Conservation (phyloP, 2,329 filamentous ascomycete species). For the Colletotrichum eremochloae region DNA sequence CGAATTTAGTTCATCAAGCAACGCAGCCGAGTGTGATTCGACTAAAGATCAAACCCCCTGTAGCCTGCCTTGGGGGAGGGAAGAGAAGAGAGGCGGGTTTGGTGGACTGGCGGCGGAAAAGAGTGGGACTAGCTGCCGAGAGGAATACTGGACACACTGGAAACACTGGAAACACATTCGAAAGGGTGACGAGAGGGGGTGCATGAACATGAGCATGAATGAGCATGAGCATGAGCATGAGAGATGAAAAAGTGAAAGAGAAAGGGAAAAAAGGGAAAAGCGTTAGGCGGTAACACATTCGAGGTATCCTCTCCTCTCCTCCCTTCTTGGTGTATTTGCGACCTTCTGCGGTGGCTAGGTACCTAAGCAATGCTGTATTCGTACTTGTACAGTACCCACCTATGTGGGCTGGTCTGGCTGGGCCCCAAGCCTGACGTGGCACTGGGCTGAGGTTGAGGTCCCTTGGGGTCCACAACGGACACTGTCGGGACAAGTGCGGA, state of each 20-base stretch:
- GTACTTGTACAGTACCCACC: not conserved
- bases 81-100: conserved; percentile 13
- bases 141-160: conserved; percentile 1
- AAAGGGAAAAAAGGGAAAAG: too few relatives aligned
- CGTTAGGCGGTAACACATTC: conserved; percentile 15
- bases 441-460: conserved; percentile 42
- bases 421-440: conserved; percentile 41
- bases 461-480: conserved; percentile 34
- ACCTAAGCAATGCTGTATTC: not conserved
- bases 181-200: not conserved
- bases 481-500: conserved; percentile 18
- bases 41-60: conserved; percentile 25
- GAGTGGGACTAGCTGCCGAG: conserved; percentile 15
- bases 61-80: not conserved
- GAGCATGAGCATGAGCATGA: too few relatives aligned
- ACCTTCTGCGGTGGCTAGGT: not conserved
- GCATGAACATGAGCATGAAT: not conserved
- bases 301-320: not conserved
- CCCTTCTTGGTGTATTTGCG: not conserved
- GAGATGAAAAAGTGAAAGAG: not conserved
- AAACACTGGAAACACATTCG: too few relatives aligned
- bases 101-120: conserved; percentile 25
- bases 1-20: conserved; percentile 26
- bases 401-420: not conserved
- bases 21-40: conserved; percentile 38